A percentile compares a stretch with the other conserved stretches of the same genome.
Conservation (phyloP, 345 rosid species). For the Brassica juncea region DNA sequence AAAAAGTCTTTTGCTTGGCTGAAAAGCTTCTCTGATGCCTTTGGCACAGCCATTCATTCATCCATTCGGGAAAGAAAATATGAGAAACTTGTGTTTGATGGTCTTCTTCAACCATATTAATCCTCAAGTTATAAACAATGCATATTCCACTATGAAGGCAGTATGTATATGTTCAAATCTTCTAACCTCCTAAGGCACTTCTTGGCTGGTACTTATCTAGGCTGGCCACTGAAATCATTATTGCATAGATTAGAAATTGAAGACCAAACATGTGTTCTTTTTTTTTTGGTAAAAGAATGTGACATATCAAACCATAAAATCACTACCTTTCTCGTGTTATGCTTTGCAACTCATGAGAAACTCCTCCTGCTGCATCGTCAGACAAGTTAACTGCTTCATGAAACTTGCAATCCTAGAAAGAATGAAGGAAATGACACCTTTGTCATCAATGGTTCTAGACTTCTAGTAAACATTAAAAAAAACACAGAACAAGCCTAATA, state of each 20-base stretch:
- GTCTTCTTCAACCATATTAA: conserved; percentile 2
- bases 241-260: conserved; percentile 34
- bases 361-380: too few relatives aligned
- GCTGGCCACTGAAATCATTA: conserved; percentile 35
- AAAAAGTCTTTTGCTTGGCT: conserved; percentile 42
- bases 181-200: conserved; percentile 67
- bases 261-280: conserved; percentile 14
- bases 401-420: too few relatives aligned
- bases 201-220: conserved; percentile 14
- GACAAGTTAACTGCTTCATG: too few relatives aligned
- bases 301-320: too few relatives aligned
- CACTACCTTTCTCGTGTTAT: too few relatives aligned
- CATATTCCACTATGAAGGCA: conserved; percentile 15
- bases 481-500: too few relatives aligned
- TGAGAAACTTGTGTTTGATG: neutral
- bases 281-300: too few relatives aligned
- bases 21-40: conserved; percentile 61
- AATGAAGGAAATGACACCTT: too few relatives aligned
- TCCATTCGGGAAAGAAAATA: conserved; percentile 30
- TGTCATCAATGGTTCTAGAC: too few relatives aligned
- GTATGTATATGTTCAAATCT: conserved; percentile 1
- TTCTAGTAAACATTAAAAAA: too few relatives aligned
- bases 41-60: conserved; percentile 73
- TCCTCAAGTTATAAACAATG: conserved; percentile 9
- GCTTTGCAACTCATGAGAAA: too few relatives aligned